Percentiles rank a stretch among this genome's conserved stretches.
Evolutionary conservation across 139 green algal genomes (phyloP).

Genomic region (Haematococcus sp.): DNA sequence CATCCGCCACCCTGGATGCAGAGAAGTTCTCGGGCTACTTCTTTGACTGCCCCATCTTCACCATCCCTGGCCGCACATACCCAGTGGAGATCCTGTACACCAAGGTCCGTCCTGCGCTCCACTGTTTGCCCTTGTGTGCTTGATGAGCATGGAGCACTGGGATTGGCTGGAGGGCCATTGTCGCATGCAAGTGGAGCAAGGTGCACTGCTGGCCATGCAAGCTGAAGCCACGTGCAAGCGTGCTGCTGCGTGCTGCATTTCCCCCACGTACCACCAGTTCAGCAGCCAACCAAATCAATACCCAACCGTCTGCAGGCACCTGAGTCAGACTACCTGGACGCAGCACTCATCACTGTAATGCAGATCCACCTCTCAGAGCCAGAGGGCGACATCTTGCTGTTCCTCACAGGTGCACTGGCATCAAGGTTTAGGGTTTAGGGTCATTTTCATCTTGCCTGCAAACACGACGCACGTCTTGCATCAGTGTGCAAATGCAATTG

Average conservation of each 20-base stretch:
- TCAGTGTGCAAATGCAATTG: no score
- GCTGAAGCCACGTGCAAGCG: no score
- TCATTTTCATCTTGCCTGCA: no score
- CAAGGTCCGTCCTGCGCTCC: slow-evolving; percentile 25
- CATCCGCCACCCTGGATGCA: slow-evolving; percentile 90
- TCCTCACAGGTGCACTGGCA: slow-evolving; percentile 63
- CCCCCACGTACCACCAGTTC: no score
- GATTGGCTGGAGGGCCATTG: no score
- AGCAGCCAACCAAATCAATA: no score
- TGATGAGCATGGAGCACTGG: background rate
- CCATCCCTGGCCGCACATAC: slow-evolving; percentile 90
- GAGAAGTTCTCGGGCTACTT: slow-evolving; percentile 97
- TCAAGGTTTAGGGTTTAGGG: background rate
- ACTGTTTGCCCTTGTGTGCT: background rate
- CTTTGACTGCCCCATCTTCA: slow-evolving; percentile 87
- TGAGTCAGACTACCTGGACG: slow-evolving; percentile 93
- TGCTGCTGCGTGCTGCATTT: no score
- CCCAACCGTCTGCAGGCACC: slow-evolving; percentile 46
- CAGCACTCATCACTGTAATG: slow-evolving; percentile 89
- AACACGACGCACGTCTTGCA: no score
- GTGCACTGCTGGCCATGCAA: no score
- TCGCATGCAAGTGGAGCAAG: no score
- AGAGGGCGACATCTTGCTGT: slow-evolving; percentile 84
- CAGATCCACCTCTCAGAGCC: slow-evolving; percentile 81
- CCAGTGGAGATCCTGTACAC: slow-evolving; percentile 94